Evolutionary conservation across 2,329 filamentous ascomycete species (phyloP).

Genomic region (Hymenoscyphus repandus): DNA sequence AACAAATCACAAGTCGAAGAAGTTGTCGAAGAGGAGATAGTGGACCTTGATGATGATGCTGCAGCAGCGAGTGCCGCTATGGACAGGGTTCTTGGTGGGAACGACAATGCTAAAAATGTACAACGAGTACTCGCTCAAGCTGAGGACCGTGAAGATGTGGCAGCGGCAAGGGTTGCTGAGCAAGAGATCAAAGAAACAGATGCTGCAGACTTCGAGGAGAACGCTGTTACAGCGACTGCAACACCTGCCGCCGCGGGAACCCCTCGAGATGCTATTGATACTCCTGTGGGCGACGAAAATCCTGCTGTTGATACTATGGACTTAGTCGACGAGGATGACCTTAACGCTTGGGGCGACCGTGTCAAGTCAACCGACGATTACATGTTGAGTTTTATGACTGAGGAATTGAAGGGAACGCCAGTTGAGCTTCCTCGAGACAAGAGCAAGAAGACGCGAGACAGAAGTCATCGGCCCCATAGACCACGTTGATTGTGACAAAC

Average conservation of each 20-base stretch:
- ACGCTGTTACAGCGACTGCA: slow-evolving; percentile 35
- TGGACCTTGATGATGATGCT: slow-evolving; percentile 49
- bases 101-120: slow-evolving; percentile 55
- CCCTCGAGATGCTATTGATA: slow-evolving; percentile 30
- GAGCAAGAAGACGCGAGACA: slow-evolving; percentile 41
- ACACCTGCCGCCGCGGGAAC: slow-evolving; percentile 28
- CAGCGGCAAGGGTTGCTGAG: slow-evolving; percentile 79
- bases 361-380: slow-evolving; percentile 68
- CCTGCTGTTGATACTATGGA: slow-evolving; percentile 19
- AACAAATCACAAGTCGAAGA: slow-evolving; percentile 69
- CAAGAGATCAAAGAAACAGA: slow-evolving; percentile 82
- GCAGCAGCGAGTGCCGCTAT: slow-evolving; percentile 77
- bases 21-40: slow-evolving; percentile 53
- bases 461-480: slow-evolving; percentile 25
- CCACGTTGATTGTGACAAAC: slow-evolving; percentile 18
- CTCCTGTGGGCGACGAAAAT: slow-evolving; percentile 37
- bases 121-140: slow-evolving; percentile 77
- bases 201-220: slow-evolving; percentile 77
- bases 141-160: slow-evolving; percentile 88
- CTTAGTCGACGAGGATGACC: slow-evolving; percentile 40
- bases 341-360: slow-evolving; percentile 53
- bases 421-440: slow-evolving; percentile 61
- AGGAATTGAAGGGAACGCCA: slow-evolving; percentile 51
- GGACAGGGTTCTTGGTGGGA: slow-evolving; percentile 70
- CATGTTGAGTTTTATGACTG: slow-evolving; percentile 66